Conservation (phyloP, 192 early-diverging fungal species). For the Pecoramyces ruminantium region DNA sequence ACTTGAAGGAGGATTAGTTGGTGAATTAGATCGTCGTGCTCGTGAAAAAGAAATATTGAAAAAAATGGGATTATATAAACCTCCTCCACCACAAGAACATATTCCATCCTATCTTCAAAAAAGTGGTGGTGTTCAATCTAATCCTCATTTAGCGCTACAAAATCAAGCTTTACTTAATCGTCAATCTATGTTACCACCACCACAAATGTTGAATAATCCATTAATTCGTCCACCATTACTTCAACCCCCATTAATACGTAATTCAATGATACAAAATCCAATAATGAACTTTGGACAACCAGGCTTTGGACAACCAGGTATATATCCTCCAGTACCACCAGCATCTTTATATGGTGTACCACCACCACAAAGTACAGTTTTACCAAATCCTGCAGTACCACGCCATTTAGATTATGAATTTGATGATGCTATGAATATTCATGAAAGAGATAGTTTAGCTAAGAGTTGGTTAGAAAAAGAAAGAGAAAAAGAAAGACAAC, state of each 20-base stretch:
- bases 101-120: background rate
- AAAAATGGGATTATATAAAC: slow-evolving; percentile 2
- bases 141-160: background rate
- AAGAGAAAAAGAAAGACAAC: background rate
- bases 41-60: slow-evolving; percentile 21
- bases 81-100: background rate
- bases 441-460: background rate
- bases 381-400: background rate
- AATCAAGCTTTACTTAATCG: background rate
- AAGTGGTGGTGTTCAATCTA: background rate
- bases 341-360: background rate
- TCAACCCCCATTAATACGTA: background rate
- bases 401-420: background rate
- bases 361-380: background rate
- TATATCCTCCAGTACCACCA: background rate
- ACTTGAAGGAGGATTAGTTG: slow-evolving; percentile 15
- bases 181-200: background rate
- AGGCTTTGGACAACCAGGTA: background rate
- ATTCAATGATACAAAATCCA: background rate
- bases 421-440: background rate
- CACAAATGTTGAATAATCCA: background rate
- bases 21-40: slow-evolving; percentile 16
- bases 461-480: background rate
- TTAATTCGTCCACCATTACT: background rate
- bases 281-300: background rate